These are phyloP conservation scores for Neurospora sp. DNA, from an alignment of 495 filamentous ascomycete species.

Conservation along the genomic window DNA sequence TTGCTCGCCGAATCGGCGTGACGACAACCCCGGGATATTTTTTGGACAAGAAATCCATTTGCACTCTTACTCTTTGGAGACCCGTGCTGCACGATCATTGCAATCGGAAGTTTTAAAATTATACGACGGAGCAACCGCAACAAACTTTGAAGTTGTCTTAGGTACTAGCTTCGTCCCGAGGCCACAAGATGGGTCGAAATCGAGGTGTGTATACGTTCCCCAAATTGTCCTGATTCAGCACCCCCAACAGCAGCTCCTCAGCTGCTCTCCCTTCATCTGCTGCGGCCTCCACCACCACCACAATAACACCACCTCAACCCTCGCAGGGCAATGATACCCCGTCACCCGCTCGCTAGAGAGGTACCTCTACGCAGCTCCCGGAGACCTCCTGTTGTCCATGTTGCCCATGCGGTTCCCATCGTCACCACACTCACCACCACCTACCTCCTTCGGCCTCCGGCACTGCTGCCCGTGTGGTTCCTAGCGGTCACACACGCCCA, in stretches of 20 bases:
- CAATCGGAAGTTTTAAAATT: background rate
- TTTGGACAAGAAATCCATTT: background rate
- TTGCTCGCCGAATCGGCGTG: background rate
- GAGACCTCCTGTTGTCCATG: background rate
- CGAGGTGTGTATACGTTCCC: conserved; percentile 33
- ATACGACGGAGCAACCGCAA: background rate
- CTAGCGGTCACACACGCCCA: background rate
- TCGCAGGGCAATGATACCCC: background rate
- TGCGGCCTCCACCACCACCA: background rate
- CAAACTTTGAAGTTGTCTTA: background rate
- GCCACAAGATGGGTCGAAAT: conserved; percentile 32
- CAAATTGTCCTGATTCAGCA: background rate
- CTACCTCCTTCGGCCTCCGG: background rate
- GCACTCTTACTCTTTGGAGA: background rate
- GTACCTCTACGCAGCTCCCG: background rate
- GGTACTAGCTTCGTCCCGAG: background rate
- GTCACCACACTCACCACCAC: background rate
- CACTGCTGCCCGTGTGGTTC: background rate
- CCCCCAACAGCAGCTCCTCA: background rate
- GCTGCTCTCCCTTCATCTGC: background rate
- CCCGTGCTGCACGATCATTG: background rate
- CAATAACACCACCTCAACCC: background rate
- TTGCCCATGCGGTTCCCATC: background rate
- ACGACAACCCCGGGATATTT: background rate
- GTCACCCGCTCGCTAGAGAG: background rate